phyloP scores from a whole-genome alignment of 108 stramenopile genomes.

The Nannochloropsis gaditana region DNA sequence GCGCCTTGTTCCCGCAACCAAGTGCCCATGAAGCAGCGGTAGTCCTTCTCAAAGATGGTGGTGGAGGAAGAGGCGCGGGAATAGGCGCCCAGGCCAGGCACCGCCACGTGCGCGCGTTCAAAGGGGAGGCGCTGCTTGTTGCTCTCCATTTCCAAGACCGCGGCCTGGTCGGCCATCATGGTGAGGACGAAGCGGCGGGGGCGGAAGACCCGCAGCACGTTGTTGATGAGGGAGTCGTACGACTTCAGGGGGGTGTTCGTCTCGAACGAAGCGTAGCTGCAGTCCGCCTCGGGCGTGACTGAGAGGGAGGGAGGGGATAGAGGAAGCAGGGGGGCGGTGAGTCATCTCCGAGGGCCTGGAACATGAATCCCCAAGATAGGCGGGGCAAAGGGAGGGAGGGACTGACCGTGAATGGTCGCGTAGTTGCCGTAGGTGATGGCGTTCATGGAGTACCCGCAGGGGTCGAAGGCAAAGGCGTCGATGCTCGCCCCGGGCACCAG shows the following conservation, averaged over 20 bases:
- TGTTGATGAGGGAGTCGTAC: constrained; percentile 82
- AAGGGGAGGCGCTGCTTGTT: constrained; percentile 43
- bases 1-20: not conserved
- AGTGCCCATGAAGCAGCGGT: not conserved
- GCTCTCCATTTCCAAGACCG: constrained; percentile 69
- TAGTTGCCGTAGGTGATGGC: constrained; percentile 92
- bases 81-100: not conserved
- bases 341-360: too few relatives aligned
- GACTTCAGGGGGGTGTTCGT: constrained; percentile 82
- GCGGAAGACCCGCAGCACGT: constrained; percentile 87
- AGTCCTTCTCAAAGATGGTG: not conserved
- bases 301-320: not conserved
- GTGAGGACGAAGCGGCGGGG: constrained; percentile 96
- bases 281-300: constrained; percentile 93
- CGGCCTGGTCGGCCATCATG: constrained; percentile 95
- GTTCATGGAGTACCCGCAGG: constrained; percentile 95
- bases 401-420: constrained; percentile 80
- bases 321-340: not conserved
- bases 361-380: not conserved
- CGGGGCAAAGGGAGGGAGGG: not conserved
- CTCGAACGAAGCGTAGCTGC: constrained; percentile 95
- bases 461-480: constrained; percentile 82
- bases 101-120: not conserved
- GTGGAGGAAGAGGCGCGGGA: constrained; percentile 1
- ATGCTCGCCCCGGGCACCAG: constrained; percentile 90